Evolutionary conservation across 164 flowering plant species (phyloP).

Genomic region (Vitis rotundifolia): DNA sequence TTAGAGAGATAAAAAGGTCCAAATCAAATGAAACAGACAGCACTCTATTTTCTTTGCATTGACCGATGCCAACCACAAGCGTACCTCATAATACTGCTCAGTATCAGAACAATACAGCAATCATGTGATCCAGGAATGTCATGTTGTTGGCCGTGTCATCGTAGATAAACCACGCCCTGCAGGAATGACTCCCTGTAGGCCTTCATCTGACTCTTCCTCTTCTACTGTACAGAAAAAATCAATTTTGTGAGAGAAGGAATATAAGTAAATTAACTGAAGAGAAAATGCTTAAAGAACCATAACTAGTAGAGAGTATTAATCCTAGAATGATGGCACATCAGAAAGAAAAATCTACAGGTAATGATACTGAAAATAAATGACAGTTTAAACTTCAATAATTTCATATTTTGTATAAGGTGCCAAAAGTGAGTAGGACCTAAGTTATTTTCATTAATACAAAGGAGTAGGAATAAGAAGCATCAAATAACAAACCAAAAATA

Average conservation of each 20-base stretch:
- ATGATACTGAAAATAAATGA: too few species aligned
- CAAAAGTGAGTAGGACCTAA: too few species aligned
- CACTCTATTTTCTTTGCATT: background rate
- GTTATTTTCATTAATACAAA: too few species aligned
- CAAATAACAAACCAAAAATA: too few species aligned
- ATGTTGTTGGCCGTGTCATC: conserved; percentile 94
- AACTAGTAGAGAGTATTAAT: too few species aligned
- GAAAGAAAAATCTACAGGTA: too few species aligned
- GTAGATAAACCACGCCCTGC: conserved; percentile 88
- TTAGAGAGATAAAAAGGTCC: background rate
- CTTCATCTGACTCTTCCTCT: conserved; percentile 45
- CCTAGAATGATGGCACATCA: too few species aligned
- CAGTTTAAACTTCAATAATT: too few species aligned
- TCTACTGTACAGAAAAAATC: conserved; percentile 41
- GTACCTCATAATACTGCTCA: conserved; percentile 2
- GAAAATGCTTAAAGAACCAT: conserved; percentile 2
- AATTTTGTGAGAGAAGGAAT: background rate
- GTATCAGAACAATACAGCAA: background rate
- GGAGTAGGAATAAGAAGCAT: too few species aligned
- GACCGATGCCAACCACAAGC: background rate
- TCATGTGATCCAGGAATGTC: conserved; percentile 23
- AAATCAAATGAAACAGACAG: background rate
- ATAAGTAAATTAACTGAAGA: background rate
- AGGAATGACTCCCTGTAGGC: conserved; percentile 57
- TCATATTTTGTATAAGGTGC: too few species aligned